Base-by-base conservation (phyloP, 805 yeast species). In the Saccharomycopsis babjevae region DNA sequence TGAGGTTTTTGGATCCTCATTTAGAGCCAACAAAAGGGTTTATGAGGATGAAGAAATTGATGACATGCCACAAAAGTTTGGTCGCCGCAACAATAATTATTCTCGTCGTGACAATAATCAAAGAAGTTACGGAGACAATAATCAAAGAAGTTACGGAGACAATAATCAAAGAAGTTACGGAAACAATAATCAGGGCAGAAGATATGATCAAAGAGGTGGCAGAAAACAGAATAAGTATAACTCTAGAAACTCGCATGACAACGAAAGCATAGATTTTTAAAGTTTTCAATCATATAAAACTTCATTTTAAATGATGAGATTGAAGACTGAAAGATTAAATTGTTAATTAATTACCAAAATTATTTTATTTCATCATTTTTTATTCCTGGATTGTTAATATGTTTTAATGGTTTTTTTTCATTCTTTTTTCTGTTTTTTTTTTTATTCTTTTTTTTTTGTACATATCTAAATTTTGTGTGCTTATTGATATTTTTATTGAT, bases 101-200 rank as follows among this genome's bases (percentile, higher is more conserved):
- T 25, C 25, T 46, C 52, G 52, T 46, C 52, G 32, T 22, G 50
- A 46, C 22, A 34, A 46, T 15, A 15, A 46, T 7, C 30, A 72
- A 69, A 5, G 68, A 57, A 2, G 74, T 74, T 40, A 59, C 59
- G 61, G 67, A 71, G 3, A 71, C 59, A 16, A n/a, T 10, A n/a
- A 40, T 40, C 46, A 40, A n/a, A 5, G 68, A 57, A 2, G 74
- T 74, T 40, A 59, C 59, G 61, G 67, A 71, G 3, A 71, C 59
- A 16, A n/a, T 10, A n/a, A 40, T 40, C 46, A 40, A n/a, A 5
- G 68, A 57, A 2, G 74, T 74, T 42, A 59, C 59, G 61, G 67
- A 71, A 5, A 71, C 60, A 22, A 22, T 16, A 22, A 22, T 46
- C 52, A 46, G 15, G 2, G 74, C 71, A 11, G 66, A 62, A 3